Evolutionary conservation across 2,329 filamentous ascomycete genomes (phyloP).

Genomic region (Domatiomyces globalis): DNA sequence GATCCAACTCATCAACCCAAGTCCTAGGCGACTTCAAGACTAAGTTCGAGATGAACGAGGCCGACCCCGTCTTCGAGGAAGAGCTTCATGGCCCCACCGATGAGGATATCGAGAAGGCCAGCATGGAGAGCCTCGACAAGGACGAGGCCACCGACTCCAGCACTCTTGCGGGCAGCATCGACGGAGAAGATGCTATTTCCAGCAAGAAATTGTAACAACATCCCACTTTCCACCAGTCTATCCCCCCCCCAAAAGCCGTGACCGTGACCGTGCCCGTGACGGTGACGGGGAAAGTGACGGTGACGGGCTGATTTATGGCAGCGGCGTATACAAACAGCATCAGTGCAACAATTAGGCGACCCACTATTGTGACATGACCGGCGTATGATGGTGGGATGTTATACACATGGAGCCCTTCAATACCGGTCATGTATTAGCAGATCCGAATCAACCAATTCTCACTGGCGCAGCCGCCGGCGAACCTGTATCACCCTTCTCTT

Average conservation of each 20-base stretch:
- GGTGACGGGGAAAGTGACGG: neutral
- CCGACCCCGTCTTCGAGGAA: constrained; percentile 87
- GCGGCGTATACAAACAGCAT: neutral
- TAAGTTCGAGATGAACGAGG: constrained; percentile 86
- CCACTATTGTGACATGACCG: no score
- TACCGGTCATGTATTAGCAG: neutral
- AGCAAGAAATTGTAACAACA: constrained; percentile 31
- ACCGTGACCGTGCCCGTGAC: no score
- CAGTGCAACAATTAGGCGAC: no score
- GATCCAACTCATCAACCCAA: constrained; percentile 75
- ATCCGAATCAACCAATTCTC: neutral
- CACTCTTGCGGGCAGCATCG: constrained; percentile 39
- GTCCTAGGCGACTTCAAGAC: constrained; percentile 74
- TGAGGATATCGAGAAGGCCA: constrained; percentile 38
- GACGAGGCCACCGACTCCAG: constrained; percentile 41
- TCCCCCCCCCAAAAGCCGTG: no score
- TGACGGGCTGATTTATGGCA: neutral
- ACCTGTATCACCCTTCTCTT: neutral
- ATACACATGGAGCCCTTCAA: neutral
- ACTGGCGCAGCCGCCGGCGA: neutral
- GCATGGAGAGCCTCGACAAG: constrained; percentile 32
- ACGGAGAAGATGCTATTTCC: constrained; percentile 39
- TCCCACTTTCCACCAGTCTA: neutral
- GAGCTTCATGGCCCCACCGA: constrained; percentile 54
- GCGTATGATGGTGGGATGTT: neutral